Evolutionary conservation across 352 stramenopile species (phyloP), one percentile per base, ranked within the genome.

Genomic region (Phytophthora sp.): DNA sequence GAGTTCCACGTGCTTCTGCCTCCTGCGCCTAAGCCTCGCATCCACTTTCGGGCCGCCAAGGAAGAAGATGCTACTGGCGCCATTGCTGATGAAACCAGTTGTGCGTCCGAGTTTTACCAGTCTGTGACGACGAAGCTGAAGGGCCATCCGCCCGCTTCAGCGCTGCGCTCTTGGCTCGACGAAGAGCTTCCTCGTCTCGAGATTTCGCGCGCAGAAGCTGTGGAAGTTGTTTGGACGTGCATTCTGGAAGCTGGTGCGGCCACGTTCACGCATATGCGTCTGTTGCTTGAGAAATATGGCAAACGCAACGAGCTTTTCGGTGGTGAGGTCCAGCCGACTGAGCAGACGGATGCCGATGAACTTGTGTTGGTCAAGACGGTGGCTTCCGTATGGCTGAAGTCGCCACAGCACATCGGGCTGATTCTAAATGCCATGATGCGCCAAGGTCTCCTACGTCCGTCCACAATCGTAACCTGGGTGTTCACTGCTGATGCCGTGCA

Each of bases 391-490:
- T 94, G 85, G 85, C 75, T 93, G 7, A 89, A 94, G 51, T 95
- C 87, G 16, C 87, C 87, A 18, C 87, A 92, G 52, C 87, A 95
- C 60, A 91, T 95, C 42, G 81, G 79, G 7, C 57, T 95, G 35
- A 91, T 92, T 44, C 44, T 93, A 13, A 90, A 89, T 64, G 80
- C 90, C 33, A 92, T 95, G 82, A 72, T 95, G 27, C 87, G 83
- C 27, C 76, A 90, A 41, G 71, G 76, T 18, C 69, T 94, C 12
- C 74, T 95, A 26, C 71, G 77, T 39, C 76, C 84, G 15, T 75
- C 73, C n/a, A 91, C 85, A 35, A 91, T 95, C 36, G 73, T 82
- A 7, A 82, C 79, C 60, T 95, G 87, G 87, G 75, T 94, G 20
- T 92, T 93, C 68, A 92, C 82, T 8, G 54, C 82, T 5, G 87